Evolutionary conservation across 768 basidiomycete genomes (phyloP), one percentile per base, ranked within the genome.

Genomic region (Tubosaeta brunneosetosa): DNA sequence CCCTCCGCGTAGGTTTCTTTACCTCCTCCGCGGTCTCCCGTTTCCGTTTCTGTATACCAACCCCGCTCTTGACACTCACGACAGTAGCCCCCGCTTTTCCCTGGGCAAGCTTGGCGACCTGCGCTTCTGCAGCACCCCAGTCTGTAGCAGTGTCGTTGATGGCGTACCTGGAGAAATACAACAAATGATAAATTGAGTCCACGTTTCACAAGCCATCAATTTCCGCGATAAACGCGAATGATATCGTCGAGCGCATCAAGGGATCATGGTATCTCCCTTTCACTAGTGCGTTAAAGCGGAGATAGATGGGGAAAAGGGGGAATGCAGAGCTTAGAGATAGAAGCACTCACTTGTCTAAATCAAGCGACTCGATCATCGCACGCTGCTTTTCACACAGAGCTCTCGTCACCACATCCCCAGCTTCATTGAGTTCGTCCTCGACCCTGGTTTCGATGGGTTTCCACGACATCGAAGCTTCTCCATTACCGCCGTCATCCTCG

Each of bases 281-380:
- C 22, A 8, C 11, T 50, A 44, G 9, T 38, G 49, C 46, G 34
- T 32, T 53, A 49, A 41, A 19, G 54, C 49, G 62, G 60, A 8
- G 44, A 45, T 41, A 36, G 31, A 32, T 19, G 53, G 56, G 16
- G 27, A 27, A 7, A 40, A 41, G 16, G 27, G 45, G 33, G 12
- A 22, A 31, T 17, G 5, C 3, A 22, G 45, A 40, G 14, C 5
- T n/a, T 41, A 29, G 2, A 27, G 14, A 31, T 9, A 29, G 34
- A 41, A 26, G 8, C 43, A 77, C 91, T 79, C 65, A 97, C 93
- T 87, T 86, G 71, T 77, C 82, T 54, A 97, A 71, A 72, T 97
- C 93, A 29, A 99, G 77, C 19, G 89, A 81, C 58, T 91, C 84
- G 45, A 98, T 84, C 77, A 97, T 83, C 68, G 88, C 87, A 22